phyloP scores from a whole-genome alignment of 1,139 yeast species.

The Hemisphaericaspora xylofermentans region DNA sequence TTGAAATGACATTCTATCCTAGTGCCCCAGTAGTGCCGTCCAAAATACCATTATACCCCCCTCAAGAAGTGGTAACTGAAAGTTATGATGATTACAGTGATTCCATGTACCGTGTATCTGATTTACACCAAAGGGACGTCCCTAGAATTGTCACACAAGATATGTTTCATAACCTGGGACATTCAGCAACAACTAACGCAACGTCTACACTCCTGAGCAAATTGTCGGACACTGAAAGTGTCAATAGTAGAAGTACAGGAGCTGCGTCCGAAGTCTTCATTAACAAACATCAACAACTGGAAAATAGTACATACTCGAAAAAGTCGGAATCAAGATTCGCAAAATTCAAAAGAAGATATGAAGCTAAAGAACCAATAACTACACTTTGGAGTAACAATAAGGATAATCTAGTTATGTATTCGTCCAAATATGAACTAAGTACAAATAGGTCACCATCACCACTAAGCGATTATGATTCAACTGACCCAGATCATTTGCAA shows the following conservation, averaged over 20 bases:
- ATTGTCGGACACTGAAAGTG: constrained; percentile 10
- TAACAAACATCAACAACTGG: constrained; percentile 13
- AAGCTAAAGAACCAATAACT: constrained; percentile 37
- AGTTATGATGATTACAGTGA: not conserved
- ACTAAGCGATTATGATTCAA: constrained; percentile 12
- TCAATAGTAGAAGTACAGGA: constrained; percentile 8
- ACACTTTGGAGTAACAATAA: constrained; percentile 20
- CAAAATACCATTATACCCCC: constrained; percentile 22
- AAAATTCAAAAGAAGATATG: constrained; percentile 34
- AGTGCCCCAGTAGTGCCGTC: constrained; percentile 51
- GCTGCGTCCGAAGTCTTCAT: constrained; percentile 17
- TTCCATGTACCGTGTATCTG: not conserved
- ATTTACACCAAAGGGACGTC: not conserved
- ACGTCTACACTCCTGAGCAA: constrained; percentile 18
- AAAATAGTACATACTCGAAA: constrained; percentile 18
- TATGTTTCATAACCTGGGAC: constrained; percentile 25
- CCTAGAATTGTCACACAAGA: constrained; percentile 20
- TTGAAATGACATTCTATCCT: constrained; percentile 92
- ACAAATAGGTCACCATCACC: constrained; percentile 8
- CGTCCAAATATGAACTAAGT: not conserved
- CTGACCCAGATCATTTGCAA: constrained; percentile 23
- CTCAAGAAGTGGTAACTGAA: constrained; percentile 6
- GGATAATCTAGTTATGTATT: not conserved
- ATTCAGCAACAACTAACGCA: constrained; percentile 14
- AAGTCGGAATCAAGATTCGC: constrained; percentile 29